Base-by-base conservation (phyloP, 192 early-diverging fungal genomes). In the Thamnidium elegans region DNA sequence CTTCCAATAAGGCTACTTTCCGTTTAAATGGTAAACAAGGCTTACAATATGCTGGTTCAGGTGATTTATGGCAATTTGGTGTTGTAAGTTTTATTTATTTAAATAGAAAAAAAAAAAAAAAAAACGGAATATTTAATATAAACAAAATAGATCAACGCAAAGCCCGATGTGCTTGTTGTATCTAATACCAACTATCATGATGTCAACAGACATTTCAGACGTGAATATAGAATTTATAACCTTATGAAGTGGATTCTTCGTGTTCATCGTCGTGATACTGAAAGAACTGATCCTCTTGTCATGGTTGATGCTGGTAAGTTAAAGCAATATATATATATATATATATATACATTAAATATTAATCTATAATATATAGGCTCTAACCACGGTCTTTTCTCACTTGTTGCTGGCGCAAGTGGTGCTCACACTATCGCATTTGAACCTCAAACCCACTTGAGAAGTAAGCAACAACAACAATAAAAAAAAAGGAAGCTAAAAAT, bases 301-400 rank as follows among this genome's bases (percentile, higher is more conserved):
- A 74, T 74, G 72, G 62, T 74, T 36, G 72, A 74, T 60, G 72
- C 66, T 21, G 72, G 72, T 68, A 72, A 50, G n/a, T n/a, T n/a
- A n/a, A n/a, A n/a, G n/a, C n/a, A 36, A 36, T 17, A 21, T 4
- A 26, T 39, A 45, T n/a, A 42, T 0, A 0, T 23, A 1, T 32
- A 21, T 6, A 15, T 54, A 31, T 51, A 14, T 13, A 21, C 13
- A 44, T n/a, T 7, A 31, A 31, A 5, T 34, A 26, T 6, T 36
- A 14, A 6, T 20, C 15, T 26, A 26, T 50, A 44, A 13, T 9
- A 20, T 30, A 44, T 36, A 73, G 72, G 72, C 10, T 74, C 72
- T 26, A 74, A 74, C 19, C 72, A 74, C 55, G 72, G 72, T 46
- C 48, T 74, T 7, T 74, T 74, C 48, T 69, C 72, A n/a, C 64